A percentile compares a stretch with the other conserved stretches of the same genome.
phyloP scores from a whole-genome alignment of 2,329 filamentous ascomycete genomes.

The Scytalidium sp. region DNA sequence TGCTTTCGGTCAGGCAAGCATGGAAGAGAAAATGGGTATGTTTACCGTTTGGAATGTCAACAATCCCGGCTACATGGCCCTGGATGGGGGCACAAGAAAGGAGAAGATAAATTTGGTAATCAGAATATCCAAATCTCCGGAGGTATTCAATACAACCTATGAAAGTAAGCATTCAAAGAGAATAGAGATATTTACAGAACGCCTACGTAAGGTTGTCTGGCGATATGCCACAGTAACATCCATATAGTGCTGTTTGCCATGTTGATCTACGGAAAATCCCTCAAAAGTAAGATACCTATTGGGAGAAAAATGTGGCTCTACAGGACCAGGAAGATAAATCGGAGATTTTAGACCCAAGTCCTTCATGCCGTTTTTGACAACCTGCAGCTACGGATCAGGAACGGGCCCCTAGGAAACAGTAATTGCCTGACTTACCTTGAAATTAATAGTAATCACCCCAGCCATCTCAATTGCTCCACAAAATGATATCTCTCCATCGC shows the following conservation, averaged over 20 bases:
- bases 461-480: constrained; percentile 94
- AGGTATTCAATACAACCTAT: constrained; percentile 74
- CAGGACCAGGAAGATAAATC: constrained; percentile 82
- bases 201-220: constrained; percentile 63
- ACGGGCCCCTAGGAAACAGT: neutral
- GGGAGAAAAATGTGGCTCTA: constrained; percentile 84
- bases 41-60: constrained; percentile 76
- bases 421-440: constrained; percentile 56
- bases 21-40: neutral
- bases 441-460: constrained; percentile 85
- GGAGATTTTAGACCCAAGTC: constrained; percentile 77
- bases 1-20: constrained; percentile 1
- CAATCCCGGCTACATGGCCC: constrained; percentile 84
- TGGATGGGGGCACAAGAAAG: constrained; percentile 84
- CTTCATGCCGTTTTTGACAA: constrained; percentile 68
- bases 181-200: neutral
- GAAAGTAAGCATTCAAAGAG: neutral
- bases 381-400: neutral
- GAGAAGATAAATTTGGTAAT: constrained; percentile 81
- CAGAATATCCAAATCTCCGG: constrained; percentile 65
- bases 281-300: constrained; percentile 82
- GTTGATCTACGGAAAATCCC: constrained; percentile 84
- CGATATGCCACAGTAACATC: constrained; percentile 85
- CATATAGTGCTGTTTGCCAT: constrained; percentile 86
- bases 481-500: constrained; percentile 88